Evolutionary conservation across 2,329 filamentous ascomycete genomes (phyloP).

Genomic region (Scytalidium lignicola): DNA sequence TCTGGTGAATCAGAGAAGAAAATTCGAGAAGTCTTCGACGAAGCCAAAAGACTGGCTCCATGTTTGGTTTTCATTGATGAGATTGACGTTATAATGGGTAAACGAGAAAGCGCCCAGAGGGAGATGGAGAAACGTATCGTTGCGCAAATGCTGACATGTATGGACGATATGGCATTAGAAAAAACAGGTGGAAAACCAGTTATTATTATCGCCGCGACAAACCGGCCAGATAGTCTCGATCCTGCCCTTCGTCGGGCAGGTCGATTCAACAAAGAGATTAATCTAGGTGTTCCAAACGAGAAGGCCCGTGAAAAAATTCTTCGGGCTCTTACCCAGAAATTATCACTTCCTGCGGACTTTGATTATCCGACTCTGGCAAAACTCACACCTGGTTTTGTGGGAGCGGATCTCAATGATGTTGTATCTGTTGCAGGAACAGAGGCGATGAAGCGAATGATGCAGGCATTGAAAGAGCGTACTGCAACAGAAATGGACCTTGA

Average conservation of each 20-base stretch:
- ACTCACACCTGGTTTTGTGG: conserved; percentile 87
- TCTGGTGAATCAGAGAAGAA: conserved; percentile 87
- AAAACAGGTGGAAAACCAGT: conserved; percentile 73
- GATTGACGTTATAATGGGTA: conserved; percentile 85
- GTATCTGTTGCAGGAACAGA: conserved; percentile 35
- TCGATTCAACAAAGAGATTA: conserved; percentile 77
- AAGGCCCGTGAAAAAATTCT: conserved; percentile 73
- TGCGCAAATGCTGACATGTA: conserved; percentile 75
- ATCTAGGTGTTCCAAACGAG: conserved; percentile 82
- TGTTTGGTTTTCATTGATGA: conserved; percentile 90
- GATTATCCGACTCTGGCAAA: conserved; percentile 72
- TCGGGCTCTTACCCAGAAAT: conserved; percentile 62
- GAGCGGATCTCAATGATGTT: conserved; percentile 75
- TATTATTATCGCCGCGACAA: conserved; percentile 87
- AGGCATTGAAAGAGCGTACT: conserved; percentile 23
- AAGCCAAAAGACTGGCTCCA: conserved; percentile 79
- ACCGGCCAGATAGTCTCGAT: conserved; percentile 80
- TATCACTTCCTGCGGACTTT: conserved; percentile 61
- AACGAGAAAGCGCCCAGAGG: conserved; percentile 74
- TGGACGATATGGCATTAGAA: conserved; percentile 73
- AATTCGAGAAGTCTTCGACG: conserved; percentile 78
- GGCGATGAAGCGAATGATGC: conserved; percentile 32
- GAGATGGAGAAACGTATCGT: conserved; percentile 90
- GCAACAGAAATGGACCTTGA: conserved; percentile 29
- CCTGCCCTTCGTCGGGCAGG: conserved; percentile 69